Base-by-base conservation (phyloP, 192 early-diverging fungal species). In the Mortierella antarctica region DNA sequence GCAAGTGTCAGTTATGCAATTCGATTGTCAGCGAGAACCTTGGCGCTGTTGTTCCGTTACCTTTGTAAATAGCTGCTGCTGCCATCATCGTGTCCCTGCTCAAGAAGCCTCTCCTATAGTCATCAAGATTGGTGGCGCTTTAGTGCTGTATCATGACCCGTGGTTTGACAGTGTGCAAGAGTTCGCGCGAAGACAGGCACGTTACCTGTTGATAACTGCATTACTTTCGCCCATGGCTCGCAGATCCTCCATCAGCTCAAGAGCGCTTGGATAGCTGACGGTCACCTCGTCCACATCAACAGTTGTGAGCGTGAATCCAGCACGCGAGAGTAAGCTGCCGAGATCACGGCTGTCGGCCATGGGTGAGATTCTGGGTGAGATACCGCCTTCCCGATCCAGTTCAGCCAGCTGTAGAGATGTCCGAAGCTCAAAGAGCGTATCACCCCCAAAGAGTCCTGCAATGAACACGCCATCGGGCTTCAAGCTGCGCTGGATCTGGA, bases 401-500 rank as follows among this genome's bases (percentile, higher is more conserved):
- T 99, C 96, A 2, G 95, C 95, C 60, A 99, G 82, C 76, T 97
- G 97, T 65, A 99, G 72, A 2, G 95, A 91, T 5, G 95, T 94
- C 91, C 92, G 79, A 17, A 99, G 86, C 82, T 99, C 97, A 89
- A 94, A 99, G 23, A 99, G 84, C n/a, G 96, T 96, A 65, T 99
- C 97, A 5, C 95, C 95, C 45, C 97, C 96, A 85, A 97, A 89
- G 91, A 99, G 93, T 7, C 96, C 93, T 11, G 91, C 96, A 57
- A 99, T 89, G 79, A 99, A 99, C 62, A 94, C 90, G 50, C 96
- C 93, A 78, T 99, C 97, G 0, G 96, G 95, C 67, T 97, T 96
- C 57, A 99, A 83, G 1, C 91, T 87, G 48, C 89, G 86, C 47
- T 89, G 90, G 44, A 95, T 88, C 78, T 97, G 95, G 21, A 96